Conservation (phyloP, 148 eudicot species). For the Vaccinium myrtillus region DNA sequence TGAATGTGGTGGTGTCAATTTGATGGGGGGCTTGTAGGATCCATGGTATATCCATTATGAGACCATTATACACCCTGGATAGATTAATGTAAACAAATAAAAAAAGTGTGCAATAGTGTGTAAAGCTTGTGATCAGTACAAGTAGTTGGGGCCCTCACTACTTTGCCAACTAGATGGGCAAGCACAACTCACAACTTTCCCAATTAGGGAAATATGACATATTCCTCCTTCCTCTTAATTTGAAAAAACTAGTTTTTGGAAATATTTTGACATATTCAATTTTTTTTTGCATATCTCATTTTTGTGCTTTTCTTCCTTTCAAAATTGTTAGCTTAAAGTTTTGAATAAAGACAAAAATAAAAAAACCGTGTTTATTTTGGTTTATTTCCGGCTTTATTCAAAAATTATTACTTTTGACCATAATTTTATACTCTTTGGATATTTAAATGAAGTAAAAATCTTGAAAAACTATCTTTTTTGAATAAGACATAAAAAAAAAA, state of each 20-base stretch:
- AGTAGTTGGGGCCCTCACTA: background rate
- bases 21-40: background rate
- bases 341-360: no score
- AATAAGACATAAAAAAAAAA: no score
- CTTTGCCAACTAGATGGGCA: background rate
- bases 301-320: background rate
- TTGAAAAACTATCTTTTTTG: no score
- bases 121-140: background rate
- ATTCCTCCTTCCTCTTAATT: background rate
- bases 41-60: background rate
- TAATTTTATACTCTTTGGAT: no score
- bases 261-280: no score
- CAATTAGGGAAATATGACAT: background rate
- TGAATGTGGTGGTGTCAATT: background rate
- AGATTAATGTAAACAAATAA: background rate
- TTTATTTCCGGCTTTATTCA: no score
- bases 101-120: background rate
- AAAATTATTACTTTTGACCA: no score
- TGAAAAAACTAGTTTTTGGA: no score
- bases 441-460: no score
- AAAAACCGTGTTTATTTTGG: no score
- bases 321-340: no score
- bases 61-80: background rate
- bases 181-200: background rate
- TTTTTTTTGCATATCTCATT: no score